Base-by-base conservation (phyloP, 352 stramenopile species). In the Phytophthora pisi region DNA sequence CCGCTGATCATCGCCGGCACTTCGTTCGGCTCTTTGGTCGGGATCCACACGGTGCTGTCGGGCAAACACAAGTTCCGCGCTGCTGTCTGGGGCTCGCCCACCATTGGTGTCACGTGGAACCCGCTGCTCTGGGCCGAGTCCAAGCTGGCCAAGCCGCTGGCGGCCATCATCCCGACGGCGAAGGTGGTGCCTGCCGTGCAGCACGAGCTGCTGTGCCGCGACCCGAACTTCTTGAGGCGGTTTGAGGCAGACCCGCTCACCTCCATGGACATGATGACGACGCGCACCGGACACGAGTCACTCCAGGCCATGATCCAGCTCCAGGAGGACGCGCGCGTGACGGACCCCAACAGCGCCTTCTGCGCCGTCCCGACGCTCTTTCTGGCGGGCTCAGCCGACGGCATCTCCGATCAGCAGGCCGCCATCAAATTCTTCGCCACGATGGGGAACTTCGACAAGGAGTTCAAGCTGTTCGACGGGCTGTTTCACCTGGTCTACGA, bases 401-500 rank as follows among this genome's bases (percentile, higher is more conserved):
- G 68, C n/a, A 70, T 86, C 46, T 75, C 75, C 3, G 84, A 79
- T 47, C 58, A 87, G 28, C 64, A 78, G 30, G 47, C 79, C 24
- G 78, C 79, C 1, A 63, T 79, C 24, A 60, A 74, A 42, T 91
- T 92, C 53, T 86, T 82, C 69, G 69, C 63, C 4, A 65, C 72
- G 20, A 61, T 90, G 43, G 69, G 60, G 3, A 84, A 68, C 57
- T 45, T 40, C 0, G 81, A 92, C 79, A 91, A 92, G 72, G 67
- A 78, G 55, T 84, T 89, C 63, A 75, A 77, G 52, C n/a, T 80
- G 15, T 82, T 92, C 36, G 74, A 89, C 9, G 84, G 75, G 3
- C 52, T 73, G 10, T 90, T 78, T 68, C 81, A 91, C 53, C 59
- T 77, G 42, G 64, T 90, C 18, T 86, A 88, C 49, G 78, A 91